Base-by-base conservation (phyloP, 306 rosid genomes). In the Begonia loranthoides region DNA sequence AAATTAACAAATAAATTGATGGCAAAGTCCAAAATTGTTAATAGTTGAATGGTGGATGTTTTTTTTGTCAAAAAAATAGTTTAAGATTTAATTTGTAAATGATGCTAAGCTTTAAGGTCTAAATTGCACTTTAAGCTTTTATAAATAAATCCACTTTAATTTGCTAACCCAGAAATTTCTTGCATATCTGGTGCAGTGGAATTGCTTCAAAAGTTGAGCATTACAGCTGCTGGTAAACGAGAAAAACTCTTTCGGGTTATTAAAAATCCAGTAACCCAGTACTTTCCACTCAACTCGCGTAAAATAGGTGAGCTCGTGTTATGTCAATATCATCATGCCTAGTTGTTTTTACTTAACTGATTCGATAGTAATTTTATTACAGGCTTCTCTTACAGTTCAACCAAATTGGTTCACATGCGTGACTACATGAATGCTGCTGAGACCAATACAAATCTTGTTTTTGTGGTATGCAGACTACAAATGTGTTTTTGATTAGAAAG, bases 191-290 rank as follows among this genome's bases (percentile, higher is more conserved):
- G 45, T 78, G 67, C 84, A 88, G 93, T 82, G 76, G 80, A 84
- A 58, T 74, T 84, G 68, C 88, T 82, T 56, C 97, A 89, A 56
- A 81, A 89, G 53, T 66, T 77, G 60, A 84, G 89, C 66, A 84
- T 89, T 70, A 57, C 76, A 60, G 90, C 95, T 14, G 77, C 54
- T 40, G 90, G 95, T 46, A 77, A 79, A 79, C 82, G 89, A 10
- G 79, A 77, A 64, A 81, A 84, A 60, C 97, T 89, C 41, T 68
- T 89, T 19, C 77, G 89, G 13, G 73, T 73, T 13, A 70, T 89
- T 3, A 84, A 82, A 73, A 84, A 89, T 58, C 97, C 93, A n/a
- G 82, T 89, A 15, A 84, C 87, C 10, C 80, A 77, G 56, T 70
- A 89, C 66, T 70, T 89, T 51, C 95, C 97, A 16, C 14, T 75